phyloP scores from a whole-genome alignment of 495 filamentous ascomycete genomes.

The Aspergillus conjunctus region DNA sequence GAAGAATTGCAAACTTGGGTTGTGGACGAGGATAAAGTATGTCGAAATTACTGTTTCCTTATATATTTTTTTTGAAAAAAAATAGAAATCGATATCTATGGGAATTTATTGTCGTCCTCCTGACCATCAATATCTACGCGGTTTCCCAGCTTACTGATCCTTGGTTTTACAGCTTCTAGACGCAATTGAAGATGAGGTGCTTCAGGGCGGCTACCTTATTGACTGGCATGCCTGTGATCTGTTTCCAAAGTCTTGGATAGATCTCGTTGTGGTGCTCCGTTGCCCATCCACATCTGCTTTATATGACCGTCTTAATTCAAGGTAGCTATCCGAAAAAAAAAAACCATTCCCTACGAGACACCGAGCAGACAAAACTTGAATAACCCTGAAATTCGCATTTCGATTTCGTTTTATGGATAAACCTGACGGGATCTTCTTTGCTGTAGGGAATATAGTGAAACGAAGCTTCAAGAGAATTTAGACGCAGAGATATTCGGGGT shows the following conservation, averaged over 20 bases:
- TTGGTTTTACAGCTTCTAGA: constrained; percentile 69
- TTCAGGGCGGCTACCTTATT: constrained; percentile 82
- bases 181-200: constrained; percentile 79
- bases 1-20: constrained; percentile 86
- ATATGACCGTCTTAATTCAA: constrained; percentile 79
- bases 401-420: not conserved
- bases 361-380: constrained; percentile 5
- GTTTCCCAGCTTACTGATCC: constrained; percentile 18
- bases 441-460: constrained; percentile 71
- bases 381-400: not conserved
- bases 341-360: not conserved
- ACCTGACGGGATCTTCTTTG: constrained; percentile 8
- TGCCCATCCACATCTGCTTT: constrained; percentile 70
- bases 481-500: constrained; percentile 98
- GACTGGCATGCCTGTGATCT: constrained; percentile 99
- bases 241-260: constrained; percentile 91
- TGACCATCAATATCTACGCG: not conserved
- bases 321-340: constrained; percentile 45
- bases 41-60: constrained; percentile 22
- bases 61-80: constrained; percentile 12
- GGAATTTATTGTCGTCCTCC: too few relatives aligned
- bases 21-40: constrained; percentile 94
- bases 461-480: constrained; percentile 92
- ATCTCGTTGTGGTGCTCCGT: constrained; percentile 89
- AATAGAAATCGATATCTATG: too few relatives aligned